A percentile compares a stretch with the other conserved stretches of the same genome.
Evolutionary conservation across 805 yeast species (phyloP).

Genomic region (Kazachstania kunashirensis): DNA sequence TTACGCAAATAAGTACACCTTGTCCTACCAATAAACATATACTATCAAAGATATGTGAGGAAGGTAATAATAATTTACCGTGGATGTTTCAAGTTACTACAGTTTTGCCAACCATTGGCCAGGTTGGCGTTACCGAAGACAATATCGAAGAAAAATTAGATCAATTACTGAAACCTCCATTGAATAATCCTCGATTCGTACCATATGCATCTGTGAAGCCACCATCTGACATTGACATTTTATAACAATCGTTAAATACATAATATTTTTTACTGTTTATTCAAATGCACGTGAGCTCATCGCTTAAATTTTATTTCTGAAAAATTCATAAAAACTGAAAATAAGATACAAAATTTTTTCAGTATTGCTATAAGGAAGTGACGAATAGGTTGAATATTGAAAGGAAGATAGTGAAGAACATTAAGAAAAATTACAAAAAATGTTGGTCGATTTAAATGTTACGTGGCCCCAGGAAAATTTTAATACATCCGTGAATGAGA

Average conservation of each 20-base stretch:
- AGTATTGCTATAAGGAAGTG: no score
- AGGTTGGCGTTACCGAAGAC: neutral
- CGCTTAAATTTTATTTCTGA: neutral
- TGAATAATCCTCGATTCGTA: neutral
- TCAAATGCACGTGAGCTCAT: neutral
- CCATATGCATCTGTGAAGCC: neutral
- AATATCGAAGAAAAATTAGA: neutral
- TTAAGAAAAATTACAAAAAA: no score
- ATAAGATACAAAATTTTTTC: no score
- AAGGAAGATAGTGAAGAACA: no score
- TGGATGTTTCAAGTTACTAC: slow-evolving; percentile 19
- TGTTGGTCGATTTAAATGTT: slow-evolving; percentile 55
- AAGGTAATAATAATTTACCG: neutral
- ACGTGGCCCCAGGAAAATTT: slow-evolving; percentile 59
- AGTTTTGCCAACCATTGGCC: neutral
- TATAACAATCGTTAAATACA: neutral
- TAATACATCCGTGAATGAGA: slow-evolving; percentile 31
- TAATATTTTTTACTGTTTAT: no score
- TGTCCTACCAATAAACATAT: neutral
- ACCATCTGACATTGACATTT: neutral
- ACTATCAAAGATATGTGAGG: neutral
- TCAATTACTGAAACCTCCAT: neutral
- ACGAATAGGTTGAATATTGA: no score
- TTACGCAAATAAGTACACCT: slow-evolving; percentile 7
- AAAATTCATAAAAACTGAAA: no score